Percentiles rank a stretch among this genome's conserved stretches.
phyloP scores from a whole-genome alignment of 306 rosid species.

The Vigna reflexopilosa region DNA sequence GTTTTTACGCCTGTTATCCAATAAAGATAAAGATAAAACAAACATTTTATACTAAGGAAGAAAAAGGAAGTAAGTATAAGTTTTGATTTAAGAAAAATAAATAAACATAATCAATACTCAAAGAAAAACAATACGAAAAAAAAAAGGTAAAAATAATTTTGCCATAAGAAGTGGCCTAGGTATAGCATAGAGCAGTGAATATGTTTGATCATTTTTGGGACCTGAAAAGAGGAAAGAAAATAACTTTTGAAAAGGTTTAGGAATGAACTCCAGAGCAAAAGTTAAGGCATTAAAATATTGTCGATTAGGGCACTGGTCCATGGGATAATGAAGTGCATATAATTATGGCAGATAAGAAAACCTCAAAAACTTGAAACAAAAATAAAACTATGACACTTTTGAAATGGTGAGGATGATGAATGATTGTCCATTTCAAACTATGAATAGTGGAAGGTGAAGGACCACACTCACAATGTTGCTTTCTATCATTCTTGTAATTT shows the following conservation, averaged over 20 bases:
- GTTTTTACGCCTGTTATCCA: no score
- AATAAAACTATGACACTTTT: neutral
- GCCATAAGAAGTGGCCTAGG: neutral
- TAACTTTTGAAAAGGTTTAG: neutral
- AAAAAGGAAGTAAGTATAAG: no score
- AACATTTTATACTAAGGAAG: no score
- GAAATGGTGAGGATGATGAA: neutral
- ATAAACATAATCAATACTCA: no score
- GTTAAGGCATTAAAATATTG: neutral
- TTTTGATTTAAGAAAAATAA: no score
- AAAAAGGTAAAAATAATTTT: neutral
- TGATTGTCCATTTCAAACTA: no score
- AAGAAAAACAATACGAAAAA: no score
- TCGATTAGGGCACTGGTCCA: neutral
- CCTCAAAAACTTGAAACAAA: neutral
- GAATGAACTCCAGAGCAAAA: neutral
- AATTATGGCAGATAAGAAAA: neutral
- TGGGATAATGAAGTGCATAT: neutral
- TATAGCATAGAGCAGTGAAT: neutral
- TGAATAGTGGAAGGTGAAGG: neutral
- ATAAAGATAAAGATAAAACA: no score
- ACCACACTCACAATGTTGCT: neutral
- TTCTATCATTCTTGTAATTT: neutral
- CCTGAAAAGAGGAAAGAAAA: constrained; percentile 4
- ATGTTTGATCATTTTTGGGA: neutral